These are phyloP conservation scores for Penicillium sp. DNA, from an alignment of 2,329 filamentous ascomycete species.

Conservation along the genomic window DNA sequence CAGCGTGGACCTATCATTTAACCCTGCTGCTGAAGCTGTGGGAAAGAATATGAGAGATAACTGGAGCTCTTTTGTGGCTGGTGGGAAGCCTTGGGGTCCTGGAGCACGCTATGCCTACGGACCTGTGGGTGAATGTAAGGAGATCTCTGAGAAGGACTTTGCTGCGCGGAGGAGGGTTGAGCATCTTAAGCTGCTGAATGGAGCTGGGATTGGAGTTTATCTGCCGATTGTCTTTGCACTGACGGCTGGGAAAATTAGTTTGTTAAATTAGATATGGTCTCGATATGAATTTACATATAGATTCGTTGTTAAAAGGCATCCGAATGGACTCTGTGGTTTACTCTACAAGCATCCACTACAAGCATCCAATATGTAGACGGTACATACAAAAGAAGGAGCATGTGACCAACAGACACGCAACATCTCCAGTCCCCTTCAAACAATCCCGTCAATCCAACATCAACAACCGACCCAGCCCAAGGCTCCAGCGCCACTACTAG, in stretches of 20 bases:
- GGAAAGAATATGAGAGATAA: constrained; percentile 45
- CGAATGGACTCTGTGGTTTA: too few relatives aligned
- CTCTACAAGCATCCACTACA: too few relatives aligned
- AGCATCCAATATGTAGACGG: too few relatives aligned
- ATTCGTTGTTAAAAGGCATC: not conserved
- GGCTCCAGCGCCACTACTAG: not conserved
- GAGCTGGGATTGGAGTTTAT: constrained; percentile 36
- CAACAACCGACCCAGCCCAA: not conserved
- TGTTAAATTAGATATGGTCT: constrained; percentile 41
- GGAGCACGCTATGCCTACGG: constrained; percentile 45
- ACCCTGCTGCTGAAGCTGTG: constrained; percentile 38
- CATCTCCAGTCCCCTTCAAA: not conserved
- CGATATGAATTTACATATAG: not conserved
- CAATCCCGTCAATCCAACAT: not conserved
- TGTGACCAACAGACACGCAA: not conserved
- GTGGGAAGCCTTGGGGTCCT: constrained; percentile 42
- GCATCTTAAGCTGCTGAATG: constrained; percentile 36
- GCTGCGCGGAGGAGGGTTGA: constrained; percentile 38
- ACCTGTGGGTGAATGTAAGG: constrained; percentile 42
- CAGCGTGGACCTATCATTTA: constrained; percentile 44
- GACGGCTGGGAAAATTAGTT: constrained; percentile 49
- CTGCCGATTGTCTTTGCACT: constrained; percentile 38
- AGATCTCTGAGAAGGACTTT: constrained; percentile 39
- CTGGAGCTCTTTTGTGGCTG: constrained; percentile 48
- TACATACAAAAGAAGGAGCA: not conserved